Evolutionary conservation across 2,329 filamentous ascomycete species (phyloP).

Genomic region (Xylariales sp.): DNA sequence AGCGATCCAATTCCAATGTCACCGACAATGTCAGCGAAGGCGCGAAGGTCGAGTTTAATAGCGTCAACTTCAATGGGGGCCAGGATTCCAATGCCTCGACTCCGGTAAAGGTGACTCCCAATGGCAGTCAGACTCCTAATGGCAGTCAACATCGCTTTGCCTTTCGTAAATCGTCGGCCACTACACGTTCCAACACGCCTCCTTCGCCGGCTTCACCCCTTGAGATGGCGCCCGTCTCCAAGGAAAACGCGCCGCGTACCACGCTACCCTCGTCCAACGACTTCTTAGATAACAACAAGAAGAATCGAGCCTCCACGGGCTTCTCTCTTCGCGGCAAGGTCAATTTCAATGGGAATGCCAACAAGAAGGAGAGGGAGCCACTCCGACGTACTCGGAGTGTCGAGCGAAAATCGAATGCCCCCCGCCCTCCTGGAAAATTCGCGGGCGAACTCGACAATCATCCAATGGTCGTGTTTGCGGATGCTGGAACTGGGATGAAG

Average conservation of each 20-base stretch:
- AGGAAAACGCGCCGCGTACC: slow-evolving; percentile 19
- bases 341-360: slow-evolving; percentile 33
- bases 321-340: slow-evolving; percentile 44
- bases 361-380: slow-evolving; percentile 21
- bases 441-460: slow-evolving; percentile 23
- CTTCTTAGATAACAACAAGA: slow-evolving; percentile 41
- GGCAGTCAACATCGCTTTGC: slow-evolving; percentile 26
- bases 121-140: slow-evolving; percentile 15
- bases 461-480: slow-evolving; percentile 59
- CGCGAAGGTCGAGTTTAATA: slow-evolving; percentile 17
- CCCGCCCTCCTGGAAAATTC: slow-evolving; percentile 12
- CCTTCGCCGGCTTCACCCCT: slow-evolving; percentile 28
- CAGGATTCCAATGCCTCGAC: slow-evolving; percentile 19
- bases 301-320: slow-evolving; percentile 47
- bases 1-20: slow-evolving; percentile 20
- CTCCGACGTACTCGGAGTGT: slow-evolving; percentile 23
- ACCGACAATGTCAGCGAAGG: slow-evolving; percentile 23
- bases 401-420: slow-evolving; percentile 23
- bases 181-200: slow-evolving; percentile 27
- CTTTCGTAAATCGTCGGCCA: slow-evolving; percentile 22
- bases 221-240: slow-evolving; percentile 18
- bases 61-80: slow-evolving; percentile 20
- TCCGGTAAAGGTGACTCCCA: slow-evolving; percentile 17
- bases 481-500: slow-evolving; percentile 70
- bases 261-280: slow-evolving; percentile 37